Evolutionary conservation across 75 land plant genomes (phyloP).

Genomic region (Sequoia sempervirens): DNA sequence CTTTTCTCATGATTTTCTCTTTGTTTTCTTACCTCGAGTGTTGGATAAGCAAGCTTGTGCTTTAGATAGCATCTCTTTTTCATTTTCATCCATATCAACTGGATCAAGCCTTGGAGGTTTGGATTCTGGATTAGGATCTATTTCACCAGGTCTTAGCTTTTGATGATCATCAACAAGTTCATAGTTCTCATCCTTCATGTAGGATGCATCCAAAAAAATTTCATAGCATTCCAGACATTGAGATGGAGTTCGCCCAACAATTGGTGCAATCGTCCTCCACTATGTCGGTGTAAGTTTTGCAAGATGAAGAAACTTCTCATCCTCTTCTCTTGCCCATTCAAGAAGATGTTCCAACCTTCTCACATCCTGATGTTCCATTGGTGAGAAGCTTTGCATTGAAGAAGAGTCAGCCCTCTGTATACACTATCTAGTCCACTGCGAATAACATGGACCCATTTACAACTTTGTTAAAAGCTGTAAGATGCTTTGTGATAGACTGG

Average conservation of each 20-base stretch:
- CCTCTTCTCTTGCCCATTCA: constrained; percentile 56
- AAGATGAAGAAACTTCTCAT: constrained; percentile 93
- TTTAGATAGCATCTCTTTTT: constrained; percentile 70
- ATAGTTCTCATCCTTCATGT: constrained; percentile 91
- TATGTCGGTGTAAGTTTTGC: constrained; percentile 98
- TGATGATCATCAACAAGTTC: constrained; percentile 87
- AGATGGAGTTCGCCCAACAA: too few relatives aligned
- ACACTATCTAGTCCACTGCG: too few relatives aligned
- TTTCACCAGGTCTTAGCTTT: constrained; percentile 89
- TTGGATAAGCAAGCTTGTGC: constrained; percentile 91
- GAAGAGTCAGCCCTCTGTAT: too few relatives aligned
- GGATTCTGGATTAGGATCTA: too few relatives aligned
- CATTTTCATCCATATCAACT: too few relatives aligned
- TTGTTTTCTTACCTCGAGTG: constrained; percentile 93
- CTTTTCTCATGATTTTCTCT: constrained; percentile 93
- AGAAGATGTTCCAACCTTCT: too few relatives aligned
- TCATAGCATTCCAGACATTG: constrained; percentile 95
- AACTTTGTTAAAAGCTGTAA: too few relatives aligned
- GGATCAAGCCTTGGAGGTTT: too few relatives aligned
- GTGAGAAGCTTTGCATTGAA: too few relatives aligned
- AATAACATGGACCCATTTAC: too few relatives aligned
- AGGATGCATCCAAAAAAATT: constrained; percentile 97
- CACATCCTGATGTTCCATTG: too few relatives aligned
- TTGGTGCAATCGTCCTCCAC: constrained; percentile 96
- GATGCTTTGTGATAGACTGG: too few relatives aligned